These are phyloP conservation scores for Salix suchowensis DNA, from an alignment of 345 rosid genomes.

Conservation along the genomic window DNA sequence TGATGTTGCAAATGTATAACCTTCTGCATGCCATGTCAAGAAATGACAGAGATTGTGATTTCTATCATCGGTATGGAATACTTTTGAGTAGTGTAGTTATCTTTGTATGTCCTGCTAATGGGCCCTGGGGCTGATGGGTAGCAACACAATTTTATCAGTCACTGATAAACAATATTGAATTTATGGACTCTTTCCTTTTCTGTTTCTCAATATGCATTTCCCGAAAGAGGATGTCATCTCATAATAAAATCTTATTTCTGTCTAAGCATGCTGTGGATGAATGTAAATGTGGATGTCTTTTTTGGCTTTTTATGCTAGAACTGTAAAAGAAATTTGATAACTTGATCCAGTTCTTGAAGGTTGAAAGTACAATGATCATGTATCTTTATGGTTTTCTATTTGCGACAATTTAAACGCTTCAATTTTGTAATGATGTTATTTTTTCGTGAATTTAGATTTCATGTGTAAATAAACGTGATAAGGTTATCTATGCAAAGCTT, in stretches of 20 bases:
- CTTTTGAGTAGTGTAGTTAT: conserved; percentile 11
- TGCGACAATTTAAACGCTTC: background rate
- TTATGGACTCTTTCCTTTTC: background rate
- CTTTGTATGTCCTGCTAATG: background rate
- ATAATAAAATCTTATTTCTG: background rate
- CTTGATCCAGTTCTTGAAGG: background rate
- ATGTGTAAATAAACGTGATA: background rate
- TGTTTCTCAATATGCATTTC: background rate
- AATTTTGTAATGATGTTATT: background rate
- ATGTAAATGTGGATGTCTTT: background rate
- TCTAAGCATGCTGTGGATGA: background rate
- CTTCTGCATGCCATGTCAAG: conserved; percentile 89
- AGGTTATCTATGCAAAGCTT: background rate
- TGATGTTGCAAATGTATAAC: conserved; percentile 94
- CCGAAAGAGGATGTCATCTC: background rate
- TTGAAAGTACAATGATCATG: background rate
- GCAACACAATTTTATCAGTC: background rate
- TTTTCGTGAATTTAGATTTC: background rate
- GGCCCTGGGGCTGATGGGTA: background rate
- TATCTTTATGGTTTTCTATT: background rate
- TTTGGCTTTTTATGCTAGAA: background rate
- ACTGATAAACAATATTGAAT: background rate
- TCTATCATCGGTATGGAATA: conserved; percentile 81
- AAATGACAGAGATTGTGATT: conserved; percentile 92
- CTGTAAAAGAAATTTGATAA: background rate